phyloP scores from a whole-genome alignment of 2,329 filamentous ascomycete species.

The Lecanosticta acicola region DNA sequence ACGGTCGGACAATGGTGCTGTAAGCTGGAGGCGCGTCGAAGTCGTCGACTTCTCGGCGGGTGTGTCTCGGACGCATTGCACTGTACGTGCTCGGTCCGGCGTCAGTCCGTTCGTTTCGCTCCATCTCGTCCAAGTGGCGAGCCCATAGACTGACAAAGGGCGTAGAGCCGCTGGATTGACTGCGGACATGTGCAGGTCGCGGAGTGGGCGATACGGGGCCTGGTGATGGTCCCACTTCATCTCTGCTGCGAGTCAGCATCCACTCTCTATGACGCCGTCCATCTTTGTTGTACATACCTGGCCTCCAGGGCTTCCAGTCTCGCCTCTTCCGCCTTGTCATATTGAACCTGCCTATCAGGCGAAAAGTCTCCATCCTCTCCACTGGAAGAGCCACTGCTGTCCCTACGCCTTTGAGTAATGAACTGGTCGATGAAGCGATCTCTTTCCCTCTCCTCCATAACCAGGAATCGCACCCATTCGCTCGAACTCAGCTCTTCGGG shows the following conservation, averaged over 20 bases:
- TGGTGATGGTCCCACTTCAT: conserved; percentile 12
- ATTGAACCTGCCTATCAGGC: conserved; percentile 17
- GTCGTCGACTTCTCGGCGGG: conserved; percentile 23
- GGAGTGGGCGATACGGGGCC: conserved; percentile 8
- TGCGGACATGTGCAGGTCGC: not conserved
- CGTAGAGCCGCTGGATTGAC: conserved; percentile 14
- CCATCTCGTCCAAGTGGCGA: conserved; percentile 24
- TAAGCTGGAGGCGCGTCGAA: conserved; percentile 29
- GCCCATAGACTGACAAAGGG: conserved; percentile 30
- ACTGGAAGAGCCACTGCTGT: conserved; percentile 21
- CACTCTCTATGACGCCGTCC: too few species aligned
- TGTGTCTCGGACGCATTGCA: conserved; percentile 20
- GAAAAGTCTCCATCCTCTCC: conserved; percentile 10
- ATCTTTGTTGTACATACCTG: too few species aligned
- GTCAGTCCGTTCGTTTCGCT: conserved; percentile 13
- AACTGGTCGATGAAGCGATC: conserved; percentile 32
- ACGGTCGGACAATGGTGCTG: conserved; percentile 23
- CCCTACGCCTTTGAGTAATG: conserved; percentile 23
- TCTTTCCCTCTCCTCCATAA: conserved; percentile 31
- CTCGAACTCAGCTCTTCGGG: conserved; percentile 30
- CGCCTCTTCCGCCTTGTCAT: conserved; percentile 31
- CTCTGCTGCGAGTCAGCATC: conserved; percentile 3
- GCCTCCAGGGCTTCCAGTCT: conserved; percentile 26
- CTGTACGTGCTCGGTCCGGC: conserved; percentile 12
- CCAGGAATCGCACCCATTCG: conserved; percentile 33